These are phyloP conservation scores for Hanseniaspora mollemarum DNA, from an alignment of 805 yeast species.

Conservation along the genomic window DNA sequence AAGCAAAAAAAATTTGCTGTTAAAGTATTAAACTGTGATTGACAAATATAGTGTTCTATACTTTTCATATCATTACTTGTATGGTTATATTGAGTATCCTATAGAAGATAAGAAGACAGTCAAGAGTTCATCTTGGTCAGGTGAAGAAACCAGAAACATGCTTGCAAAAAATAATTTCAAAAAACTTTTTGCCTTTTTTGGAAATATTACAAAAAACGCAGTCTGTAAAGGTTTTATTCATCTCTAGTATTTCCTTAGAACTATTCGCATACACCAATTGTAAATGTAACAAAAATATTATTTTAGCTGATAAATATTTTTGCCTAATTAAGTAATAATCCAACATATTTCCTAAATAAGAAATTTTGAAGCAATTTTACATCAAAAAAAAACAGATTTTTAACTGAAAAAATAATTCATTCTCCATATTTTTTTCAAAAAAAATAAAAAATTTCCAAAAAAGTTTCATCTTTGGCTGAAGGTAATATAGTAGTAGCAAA, in stretches of 20 bases:
- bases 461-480: no score
- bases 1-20: no score
- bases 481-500: no score
- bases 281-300: slow-evolving; percentile 5
- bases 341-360: not conserved
- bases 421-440: not conserved
- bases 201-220: not conserved
- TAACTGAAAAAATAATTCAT: not conserved
- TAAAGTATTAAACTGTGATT: no score
- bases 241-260: not conserved
- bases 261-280: slow-evolving; percentile 6
- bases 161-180: not conserved
- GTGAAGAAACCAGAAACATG: not conserved
- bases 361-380: not conserved
- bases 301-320: not conserved
- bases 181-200: not conserved
- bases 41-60: no score
- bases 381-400: not conserved
- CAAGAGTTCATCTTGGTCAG: no score
- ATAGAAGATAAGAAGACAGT: no score
- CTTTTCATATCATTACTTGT: no score
- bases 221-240: not conserved
- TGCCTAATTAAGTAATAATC: not conserved
- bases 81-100: no score
- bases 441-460: not conserved